phyloP scores from a whole-genome alignment of 2,329 filamentous ascomycete genomes.

The Lecanoromycetidae sp. region DNA sequence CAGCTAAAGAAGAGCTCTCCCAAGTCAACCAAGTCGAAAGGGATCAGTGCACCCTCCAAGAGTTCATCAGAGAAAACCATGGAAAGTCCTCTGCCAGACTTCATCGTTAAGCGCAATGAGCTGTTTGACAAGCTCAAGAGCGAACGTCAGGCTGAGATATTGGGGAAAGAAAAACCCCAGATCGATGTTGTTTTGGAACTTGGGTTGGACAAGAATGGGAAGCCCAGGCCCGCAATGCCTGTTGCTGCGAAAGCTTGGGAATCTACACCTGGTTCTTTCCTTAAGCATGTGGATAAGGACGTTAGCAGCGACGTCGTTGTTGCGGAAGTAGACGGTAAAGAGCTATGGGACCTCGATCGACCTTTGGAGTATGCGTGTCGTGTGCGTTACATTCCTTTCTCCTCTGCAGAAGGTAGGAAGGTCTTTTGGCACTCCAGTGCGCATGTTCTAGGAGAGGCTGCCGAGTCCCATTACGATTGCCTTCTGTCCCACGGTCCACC shows the following conservation, averaged over 20 bases:
- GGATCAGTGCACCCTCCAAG: background rate
- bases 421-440: conserved; percentile 98
- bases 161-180: conserved; percentile 35
- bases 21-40: background rate
- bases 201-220: conserved; percentile 29
- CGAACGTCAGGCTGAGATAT: conserved; percentile 64
- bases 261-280: conserved; percentile 70
- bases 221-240: conserved; percentile 19
- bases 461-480: conserved; percentile 81
- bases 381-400: conserved; percentile 74
- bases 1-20: background rate
- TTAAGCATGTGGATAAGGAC: conserved; percentile 73
- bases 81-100: conserved; percentile 11
- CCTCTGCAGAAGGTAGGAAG: conserved; percentile 64
- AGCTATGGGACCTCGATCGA: conserved; percentile 85
- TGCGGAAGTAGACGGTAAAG: conserved; percentile 63
- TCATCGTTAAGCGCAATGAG: conserved; percentile 65
- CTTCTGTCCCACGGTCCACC: conserved; percentile 88
- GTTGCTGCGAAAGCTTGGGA: conserved; percentile 68
- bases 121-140: conserved; percentile 84
- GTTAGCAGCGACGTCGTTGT: conserved; percentile 74
- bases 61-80: background rate
- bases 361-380: conserved; percentile 80
- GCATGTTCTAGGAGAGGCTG: conserved; percentile 89
- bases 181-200: conserved; percentile 39